These are phyloP conservation scores for Pelargonium fulgidum DNA, from an alignment of 441 rosid species.

Conservation along the genomic window DNA sequence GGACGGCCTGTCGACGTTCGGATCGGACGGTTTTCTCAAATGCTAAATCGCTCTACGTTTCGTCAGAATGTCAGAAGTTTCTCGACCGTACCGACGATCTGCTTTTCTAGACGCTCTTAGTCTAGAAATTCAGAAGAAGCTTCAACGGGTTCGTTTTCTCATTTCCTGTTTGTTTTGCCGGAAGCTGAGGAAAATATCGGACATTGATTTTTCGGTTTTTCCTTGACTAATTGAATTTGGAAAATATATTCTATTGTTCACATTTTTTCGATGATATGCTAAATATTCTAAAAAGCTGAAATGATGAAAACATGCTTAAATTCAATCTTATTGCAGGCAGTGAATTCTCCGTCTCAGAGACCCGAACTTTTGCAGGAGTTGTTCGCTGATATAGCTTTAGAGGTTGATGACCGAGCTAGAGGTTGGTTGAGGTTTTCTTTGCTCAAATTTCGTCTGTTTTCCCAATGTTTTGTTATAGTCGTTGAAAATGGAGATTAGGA, in stretches of 20 bases:
- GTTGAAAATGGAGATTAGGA: background rate
- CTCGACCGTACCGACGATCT: conserved; percentile 51
- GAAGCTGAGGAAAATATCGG: background rate
- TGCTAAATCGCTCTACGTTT: conserved; percentile 8
- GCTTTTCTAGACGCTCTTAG: conserved; percentile 81
- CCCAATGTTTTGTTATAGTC: too few species aligned
- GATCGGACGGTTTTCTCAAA: background rate
- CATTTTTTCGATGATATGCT: background rate
- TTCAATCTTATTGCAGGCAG: conserved; percentile 45
- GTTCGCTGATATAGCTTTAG: conserved; percentile 89
- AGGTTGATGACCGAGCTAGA: conserved; percentile 88
- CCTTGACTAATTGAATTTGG: background rate
- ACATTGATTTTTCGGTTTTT: background rate
- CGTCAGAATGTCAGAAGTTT: conserved; percentile 36
- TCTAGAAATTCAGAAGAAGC: conserved; percentile 82
- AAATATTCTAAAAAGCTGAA: background rate
- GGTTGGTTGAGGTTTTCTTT: conserved; percentile 34
- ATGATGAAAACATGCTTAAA: background rate
- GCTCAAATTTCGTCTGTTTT: background rate
- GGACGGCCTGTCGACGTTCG: background rate
- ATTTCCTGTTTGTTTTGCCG: conserved; percentile 21
- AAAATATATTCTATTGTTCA: background rate
- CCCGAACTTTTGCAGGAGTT: conserved; percentile 75
- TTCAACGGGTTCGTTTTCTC: conserved; percentile 56
- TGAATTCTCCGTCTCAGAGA: conserved; percentile 72